phyloP scores from a whole-genome alignment of 371 early-diverging fungal genomes.

The Mucor ambiguus region DNA sequence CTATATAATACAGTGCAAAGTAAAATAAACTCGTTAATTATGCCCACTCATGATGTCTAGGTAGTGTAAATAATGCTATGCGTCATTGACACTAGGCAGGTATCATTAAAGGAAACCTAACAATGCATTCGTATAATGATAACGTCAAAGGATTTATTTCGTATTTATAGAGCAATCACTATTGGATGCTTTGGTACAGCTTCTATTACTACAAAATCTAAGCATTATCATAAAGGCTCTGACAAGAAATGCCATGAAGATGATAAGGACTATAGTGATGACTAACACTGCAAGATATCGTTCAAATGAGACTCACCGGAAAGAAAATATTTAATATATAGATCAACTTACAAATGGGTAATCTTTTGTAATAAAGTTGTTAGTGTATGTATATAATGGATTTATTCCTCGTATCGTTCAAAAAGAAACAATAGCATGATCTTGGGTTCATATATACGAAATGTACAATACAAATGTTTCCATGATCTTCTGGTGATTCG shows the following conservation, averaged over 20 bases:
- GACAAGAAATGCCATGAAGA: neutral
- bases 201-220: neutral
- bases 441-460: neutral
- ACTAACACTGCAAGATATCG: too few species aligned
- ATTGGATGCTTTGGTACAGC: neutral
- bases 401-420: neutral
- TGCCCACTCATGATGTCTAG: neutral
- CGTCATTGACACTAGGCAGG: too few species aligned
- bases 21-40: neutral
- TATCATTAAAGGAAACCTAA: too few species aligned
- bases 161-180: neutral
- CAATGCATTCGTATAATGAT: too few species aligned
- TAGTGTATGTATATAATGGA: neutral
- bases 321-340: too few species aligned
- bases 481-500: neutral
- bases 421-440: neutral
- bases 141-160: too few species aligned
- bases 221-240: neutral
- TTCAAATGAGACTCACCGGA: too few species aligned
- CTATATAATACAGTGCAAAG: neutral
- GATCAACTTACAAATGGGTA: too few species aligned
- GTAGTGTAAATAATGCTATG: too few species aligned
- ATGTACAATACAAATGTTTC: neutral
- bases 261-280: neutral
- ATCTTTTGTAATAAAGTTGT: too few species aligned